Evolutionary conservation across 2,329 filamentous ascomycete species (phyloP).

Genomic region (Sporothrix variecibatus): DNA sequence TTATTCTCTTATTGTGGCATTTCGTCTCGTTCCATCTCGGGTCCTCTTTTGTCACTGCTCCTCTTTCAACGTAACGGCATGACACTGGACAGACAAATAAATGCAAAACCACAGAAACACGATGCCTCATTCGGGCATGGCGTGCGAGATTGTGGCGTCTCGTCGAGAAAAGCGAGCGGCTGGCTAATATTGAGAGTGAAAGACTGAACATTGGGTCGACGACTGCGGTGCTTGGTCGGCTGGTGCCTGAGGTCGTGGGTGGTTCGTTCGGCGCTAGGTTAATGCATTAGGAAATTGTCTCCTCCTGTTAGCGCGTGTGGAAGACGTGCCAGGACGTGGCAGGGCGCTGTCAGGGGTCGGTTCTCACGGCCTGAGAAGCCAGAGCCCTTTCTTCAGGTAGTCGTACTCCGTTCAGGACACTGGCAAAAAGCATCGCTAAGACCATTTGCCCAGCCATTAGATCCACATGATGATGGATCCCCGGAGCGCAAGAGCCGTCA

Average conservation of each 20-base stretch:
- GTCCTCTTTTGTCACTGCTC: background rate
- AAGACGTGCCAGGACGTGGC: background rate
- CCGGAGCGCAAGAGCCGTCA: background rate
- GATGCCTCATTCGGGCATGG: constrained; percentile 6
- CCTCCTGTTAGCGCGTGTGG: background rate
- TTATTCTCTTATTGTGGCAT: background rate
- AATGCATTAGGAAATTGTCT: constrained; percentile 17
- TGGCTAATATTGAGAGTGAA: background rate
- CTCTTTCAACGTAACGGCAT: background rate
- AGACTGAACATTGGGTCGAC: background rate
- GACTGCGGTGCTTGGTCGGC: background rate
- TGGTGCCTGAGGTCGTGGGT: background rate
- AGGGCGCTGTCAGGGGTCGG: background rate
- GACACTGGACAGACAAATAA: background rate
- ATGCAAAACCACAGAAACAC: background rate
- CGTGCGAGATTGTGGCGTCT: constrained; percentile 12
- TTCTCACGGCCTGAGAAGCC: background rate
- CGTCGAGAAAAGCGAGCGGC: background rate
- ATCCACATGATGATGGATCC: background rate
- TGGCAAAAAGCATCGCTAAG: background rate
- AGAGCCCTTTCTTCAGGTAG: too few relatives aligned
- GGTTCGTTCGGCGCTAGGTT: constrained; percentile 15
- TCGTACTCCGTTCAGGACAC: too few relatives aligned
- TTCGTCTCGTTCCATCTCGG: background rate
- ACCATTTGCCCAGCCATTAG: background rate